These are phyloP conservation scores for Geosmithia morbida DNA, from an alignment of 2,329 filamentous ascomycete species.

Conservation along the genomic window DNA sequence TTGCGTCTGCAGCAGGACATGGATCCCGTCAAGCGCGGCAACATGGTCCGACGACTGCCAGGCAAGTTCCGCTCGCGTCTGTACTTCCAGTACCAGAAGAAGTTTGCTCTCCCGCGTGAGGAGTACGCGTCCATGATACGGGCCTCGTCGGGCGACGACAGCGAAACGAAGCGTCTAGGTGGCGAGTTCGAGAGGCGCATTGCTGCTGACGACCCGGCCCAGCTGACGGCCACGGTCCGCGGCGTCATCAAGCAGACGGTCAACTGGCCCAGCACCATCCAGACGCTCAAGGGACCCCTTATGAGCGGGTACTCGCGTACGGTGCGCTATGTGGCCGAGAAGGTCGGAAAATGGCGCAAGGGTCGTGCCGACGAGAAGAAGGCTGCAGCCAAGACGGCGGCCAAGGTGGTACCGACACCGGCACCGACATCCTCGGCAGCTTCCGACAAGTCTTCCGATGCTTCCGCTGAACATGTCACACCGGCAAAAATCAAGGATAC, in stretches of 20 bases:
- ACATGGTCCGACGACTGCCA: constrained; percentile 90
- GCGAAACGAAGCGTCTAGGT: constrained; percentile 58
- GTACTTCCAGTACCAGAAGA: constrained; percentile 90
- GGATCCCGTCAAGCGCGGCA: constrained; percentile 78
- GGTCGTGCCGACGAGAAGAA: constrained; percentile 15
- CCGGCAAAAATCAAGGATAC: not conserved
- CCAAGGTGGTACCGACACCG: constrained; percentile 11
- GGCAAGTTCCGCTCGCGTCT: constrained; percentile 75
- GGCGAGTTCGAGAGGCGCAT: constrained; percentile 81
- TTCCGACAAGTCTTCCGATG: not conserved
- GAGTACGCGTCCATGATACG: constrained; percentile 82
- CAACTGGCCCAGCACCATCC: constrained; percentile 78
- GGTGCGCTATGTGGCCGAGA: constrained; percentile 68
- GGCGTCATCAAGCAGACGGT: constrained; percentile 77
- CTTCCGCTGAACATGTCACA: not conserved
- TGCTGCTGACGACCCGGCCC: constrained; percentile 49
- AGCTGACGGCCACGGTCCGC: constrained; percentile 57
- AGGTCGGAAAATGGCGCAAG: constrained; percentile 51
- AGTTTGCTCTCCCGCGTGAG: constrained; percentile 68
- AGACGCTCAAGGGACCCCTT: constrained; percentile 71
- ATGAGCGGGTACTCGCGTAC: constrained; percentile 62
- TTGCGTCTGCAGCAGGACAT: constrained; percentile 73
- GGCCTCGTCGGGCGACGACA: constrained; percentile 50
- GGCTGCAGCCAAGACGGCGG: constrained; percentile 8
- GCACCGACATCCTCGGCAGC: not conserved